Percentiles rank a stretch among this genome's conserved stretches.
phyloP scores from a whole-genome alignment of 441 rosid species.

The Populus hybrid region DNA sequence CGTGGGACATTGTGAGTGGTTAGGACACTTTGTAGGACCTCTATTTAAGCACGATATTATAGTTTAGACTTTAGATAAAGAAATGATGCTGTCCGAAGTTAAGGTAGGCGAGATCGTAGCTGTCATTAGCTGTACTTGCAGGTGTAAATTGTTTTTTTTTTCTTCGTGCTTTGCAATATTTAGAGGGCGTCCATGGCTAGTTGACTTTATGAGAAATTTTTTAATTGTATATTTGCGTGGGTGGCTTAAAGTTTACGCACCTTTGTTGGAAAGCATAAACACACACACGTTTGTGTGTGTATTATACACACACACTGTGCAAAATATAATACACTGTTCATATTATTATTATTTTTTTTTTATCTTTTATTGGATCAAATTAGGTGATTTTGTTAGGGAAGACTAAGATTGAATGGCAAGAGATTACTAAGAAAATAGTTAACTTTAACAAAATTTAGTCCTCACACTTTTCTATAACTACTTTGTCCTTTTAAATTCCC shows the following conservation, averaged over 20 bases:
- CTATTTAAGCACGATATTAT: background rate
- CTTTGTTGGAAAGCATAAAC: background rate
- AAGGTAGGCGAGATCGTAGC: background rate
- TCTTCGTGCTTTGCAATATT: background rate
- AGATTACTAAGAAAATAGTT: too few relatives aligned
- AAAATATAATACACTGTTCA: too few relatives aligned
- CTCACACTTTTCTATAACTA: too few relatives aligned
- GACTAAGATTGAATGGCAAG: too few relatives aligned
- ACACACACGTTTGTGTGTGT: too few relatives aligned
- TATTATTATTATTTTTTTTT: too few relatives aligned
- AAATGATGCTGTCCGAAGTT: background rate
- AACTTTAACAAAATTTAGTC: too few relatives aligned
- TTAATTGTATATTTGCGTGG: background rate
- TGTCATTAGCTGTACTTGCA: background rate
- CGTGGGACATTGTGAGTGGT: background rate
- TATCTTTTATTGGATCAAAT: too few relatives aligned
- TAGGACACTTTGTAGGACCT: background rate
- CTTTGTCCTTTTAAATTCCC: too few relatives aligned
- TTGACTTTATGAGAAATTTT: background rate
- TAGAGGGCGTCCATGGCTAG: background rate
- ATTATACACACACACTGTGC: too few relatives aligned
- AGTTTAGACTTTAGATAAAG: background rate
- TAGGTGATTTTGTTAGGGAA: too few relatives aligned
- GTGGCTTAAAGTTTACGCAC: background rate
- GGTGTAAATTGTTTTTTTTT: background rate